Evolutionary conservation across 1,284 basidiomycete species (phyloP).

Genomic region (Gastroboletus turbinatus): DNA sequence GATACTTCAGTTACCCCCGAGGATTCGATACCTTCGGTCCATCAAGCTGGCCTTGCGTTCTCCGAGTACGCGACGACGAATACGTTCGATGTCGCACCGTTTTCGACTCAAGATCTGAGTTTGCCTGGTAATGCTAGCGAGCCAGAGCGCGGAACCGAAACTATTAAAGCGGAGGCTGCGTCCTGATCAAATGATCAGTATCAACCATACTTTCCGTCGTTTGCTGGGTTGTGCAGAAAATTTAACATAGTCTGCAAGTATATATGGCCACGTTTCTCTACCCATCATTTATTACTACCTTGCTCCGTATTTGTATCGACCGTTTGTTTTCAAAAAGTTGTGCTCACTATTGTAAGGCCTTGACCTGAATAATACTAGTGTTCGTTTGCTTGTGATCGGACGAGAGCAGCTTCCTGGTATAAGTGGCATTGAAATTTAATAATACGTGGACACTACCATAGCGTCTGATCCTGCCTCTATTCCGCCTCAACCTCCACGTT

Average conservation of each 20-base stretch:
- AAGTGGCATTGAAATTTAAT: conserved; percentile 20
- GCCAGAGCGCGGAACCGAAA: conserved; percentile 48
- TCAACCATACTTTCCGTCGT: conserved; percentile 25
- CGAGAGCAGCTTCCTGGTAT: conserved; percentile 16
- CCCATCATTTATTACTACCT: conserved; percentile 38
- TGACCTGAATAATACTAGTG: conserved; percentile 34
- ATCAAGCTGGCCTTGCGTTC: conserved; percentile 60
- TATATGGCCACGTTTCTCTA: conserved; percentile 33
- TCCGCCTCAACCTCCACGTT: conserved; percentile 42
- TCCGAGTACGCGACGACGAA: conserved; percentile 63
- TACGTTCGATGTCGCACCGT: conserved; percentile 65
- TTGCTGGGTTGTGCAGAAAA: conserved; percentile 30
- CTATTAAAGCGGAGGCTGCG: conserved; percentile 47
- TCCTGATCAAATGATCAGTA: conserved; percentile 26
- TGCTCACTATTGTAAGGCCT: conserved; percentile 33
- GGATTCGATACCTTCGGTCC: conserved; percentile 52
- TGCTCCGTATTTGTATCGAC: conserved; percentile 38
- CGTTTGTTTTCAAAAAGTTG: conserved; percentile 31
- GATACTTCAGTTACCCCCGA: conserved; percentile 64
- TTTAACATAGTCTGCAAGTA: conserved; percentile 34
- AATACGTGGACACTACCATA: conserved; percentile 13
- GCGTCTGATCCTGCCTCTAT: conserved; percentile 25
- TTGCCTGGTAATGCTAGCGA: conserved; percentile 56
- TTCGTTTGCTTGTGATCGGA: conserved; percentile 12
- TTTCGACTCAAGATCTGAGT: conserved; percentile 63